Base-by-base conservation (phyloP, 2,329 filamentous ascomycete genomes). In the Penicillium frequentans region DNA sequence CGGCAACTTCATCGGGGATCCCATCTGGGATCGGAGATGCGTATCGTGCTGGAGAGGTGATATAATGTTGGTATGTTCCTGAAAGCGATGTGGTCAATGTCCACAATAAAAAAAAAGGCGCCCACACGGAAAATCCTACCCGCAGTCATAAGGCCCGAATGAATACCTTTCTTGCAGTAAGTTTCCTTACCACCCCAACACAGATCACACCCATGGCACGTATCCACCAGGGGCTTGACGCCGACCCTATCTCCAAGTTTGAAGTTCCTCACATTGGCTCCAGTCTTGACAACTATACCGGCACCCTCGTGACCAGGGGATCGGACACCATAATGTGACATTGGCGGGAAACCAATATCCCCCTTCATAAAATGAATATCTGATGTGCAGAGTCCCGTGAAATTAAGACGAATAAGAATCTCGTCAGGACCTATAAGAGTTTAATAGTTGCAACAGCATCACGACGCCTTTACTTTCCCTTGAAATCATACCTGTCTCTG, bases 11-110 rank as follows among this genome's bases (percentile, higher is more conserved):
- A 58, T 85, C 83, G 0, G 73, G 69, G 0, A 86, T 78, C 0
- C 79, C 82, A 33, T 85, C 81, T 0, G 83, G 84, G 55, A 86
- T 85, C 21, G 78, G 74, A 0, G 77, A 78, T 0, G 82, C 82
- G 63, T 84, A 85, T 39, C 76, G 76, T 14, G 82, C 83, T 1
- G 84, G 84, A 1, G 78, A 81, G 13, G 79, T 75, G 39, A 86
- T 72, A 66, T 87, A 87, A 67, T 87, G 82, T 69, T 85, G 81
- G 67, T 85, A 87, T 1, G 82, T 82, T 1, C 83, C 79, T 72
- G 23, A 7, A 23, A 42, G 4, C 16, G 29, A 21, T 1, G 19
- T 11, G 10, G 5, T 49, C 29, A 26, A 10, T 24, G 29, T n/a
- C 19, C 35, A 19, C 16, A 11, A 31, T 31, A 2, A 3, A n/a